Conservation (phyloP, 306 rosid species). For the Casuarina cunninghamiana region DNA sequence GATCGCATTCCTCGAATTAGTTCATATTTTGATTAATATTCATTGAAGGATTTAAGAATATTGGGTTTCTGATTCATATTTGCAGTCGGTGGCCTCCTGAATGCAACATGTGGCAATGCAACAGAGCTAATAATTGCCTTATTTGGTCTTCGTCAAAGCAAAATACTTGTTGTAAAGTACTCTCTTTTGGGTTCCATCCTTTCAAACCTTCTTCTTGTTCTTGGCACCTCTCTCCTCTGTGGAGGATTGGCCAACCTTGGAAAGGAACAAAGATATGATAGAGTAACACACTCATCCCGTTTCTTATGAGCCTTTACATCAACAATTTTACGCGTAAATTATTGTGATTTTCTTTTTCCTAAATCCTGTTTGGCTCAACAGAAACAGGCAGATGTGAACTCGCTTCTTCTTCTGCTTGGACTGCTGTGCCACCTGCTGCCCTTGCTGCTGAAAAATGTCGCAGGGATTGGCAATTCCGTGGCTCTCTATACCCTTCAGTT, state of each 20-base stretch:
- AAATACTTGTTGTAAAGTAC: slow-evolving; percentile 55
- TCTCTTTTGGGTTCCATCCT: slow-evolving; percentile 63
- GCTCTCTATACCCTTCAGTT: slow-evolving; percentile 56
- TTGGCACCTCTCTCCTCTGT: slow-evolving; percentile 56
- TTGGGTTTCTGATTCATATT: neutral
- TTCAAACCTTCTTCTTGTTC: slow-evolving; percentile 61
- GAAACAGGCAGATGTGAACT: slow-evolving; percentile 90
- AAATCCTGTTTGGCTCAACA: slow-evolving; percentile 28
- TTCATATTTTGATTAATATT: neutral
- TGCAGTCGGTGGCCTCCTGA: slow-evolving; percentile 64
- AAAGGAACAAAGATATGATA: slow-evolving; percentile 44
- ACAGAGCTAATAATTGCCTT: slow-evolving; percentile 58
- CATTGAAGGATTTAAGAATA: neutral
- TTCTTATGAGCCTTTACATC: neutral
- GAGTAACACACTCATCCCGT: slow-evolving; percentile 28
- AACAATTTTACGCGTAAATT: too few species aligned
- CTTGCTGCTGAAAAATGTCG: slow-evolving; percentile 51
- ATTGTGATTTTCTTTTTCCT: too few species aligned
- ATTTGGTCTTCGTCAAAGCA: slow-evolving; percentile 41
- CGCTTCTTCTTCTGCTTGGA: slow-evolving; percentile 68
- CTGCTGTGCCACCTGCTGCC: slow-evolving; percentile 88
- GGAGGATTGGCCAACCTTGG: slow-evolving; percentile 48
- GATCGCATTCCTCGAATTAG: neutral
- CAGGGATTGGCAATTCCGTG: slow-evolving; percentile 22
- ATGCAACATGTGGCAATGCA: slow-evolving; percentile 66